Evolutionary conservation across 176 grass and related monocot genomes (phyloP).

Genomic region (Metroxylon sagu): DNA sequence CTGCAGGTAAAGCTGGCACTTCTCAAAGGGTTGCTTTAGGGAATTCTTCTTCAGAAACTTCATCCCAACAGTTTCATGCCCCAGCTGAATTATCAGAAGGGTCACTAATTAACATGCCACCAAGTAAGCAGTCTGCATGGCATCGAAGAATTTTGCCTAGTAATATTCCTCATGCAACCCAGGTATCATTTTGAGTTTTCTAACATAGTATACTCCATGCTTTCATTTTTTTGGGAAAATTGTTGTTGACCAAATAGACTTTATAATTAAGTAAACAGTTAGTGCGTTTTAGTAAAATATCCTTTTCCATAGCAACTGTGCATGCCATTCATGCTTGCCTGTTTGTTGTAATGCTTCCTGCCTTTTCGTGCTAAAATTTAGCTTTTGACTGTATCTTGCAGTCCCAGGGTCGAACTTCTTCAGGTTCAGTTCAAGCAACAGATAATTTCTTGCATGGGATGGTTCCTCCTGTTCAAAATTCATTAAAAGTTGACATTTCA

Average conservation of each 20-base stretch:
- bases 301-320: too few species aligned
- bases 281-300: too few species aligned
- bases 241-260: too few species aligned
- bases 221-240: too few species aligned
- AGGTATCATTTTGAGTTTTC: constrained; percentile 24
- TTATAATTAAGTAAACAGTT: too few species aligned
- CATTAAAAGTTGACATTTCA: constrained; percentile 16
- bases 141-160: constrained; percentile 18
- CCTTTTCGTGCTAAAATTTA: too few species aligned
- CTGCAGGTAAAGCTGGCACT: constrained; percentile 37
- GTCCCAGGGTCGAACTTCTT: background rate
- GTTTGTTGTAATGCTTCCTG: too few species aligned
- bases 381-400: too few species aligned
- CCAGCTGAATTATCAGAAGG: constrained; percentile 34
- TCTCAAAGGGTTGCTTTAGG: constrained; percentile 25
- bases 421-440: constrained; percentile 17
- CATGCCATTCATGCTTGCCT: constrained; percentile 10
- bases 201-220: too few species aligned
- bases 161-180: constrained; percentile 28
- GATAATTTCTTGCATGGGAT: constrained; percentile 16
- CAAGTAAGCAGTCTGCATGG: constrained; percentile 38
- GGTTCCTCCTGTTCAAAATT: constrained; percentile 23
- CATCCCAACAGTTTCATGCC: constrained; percentile 44
- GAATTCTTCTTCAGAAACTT: constrained; percentile 26
- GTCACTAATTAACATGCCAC: constrained; percentile 29